Percentiles rank a stretch among this genome's conserved stretches.
Conservation (phyloP, 1,284 basidiomycete species). For the Puccinia hordei region DNA sequence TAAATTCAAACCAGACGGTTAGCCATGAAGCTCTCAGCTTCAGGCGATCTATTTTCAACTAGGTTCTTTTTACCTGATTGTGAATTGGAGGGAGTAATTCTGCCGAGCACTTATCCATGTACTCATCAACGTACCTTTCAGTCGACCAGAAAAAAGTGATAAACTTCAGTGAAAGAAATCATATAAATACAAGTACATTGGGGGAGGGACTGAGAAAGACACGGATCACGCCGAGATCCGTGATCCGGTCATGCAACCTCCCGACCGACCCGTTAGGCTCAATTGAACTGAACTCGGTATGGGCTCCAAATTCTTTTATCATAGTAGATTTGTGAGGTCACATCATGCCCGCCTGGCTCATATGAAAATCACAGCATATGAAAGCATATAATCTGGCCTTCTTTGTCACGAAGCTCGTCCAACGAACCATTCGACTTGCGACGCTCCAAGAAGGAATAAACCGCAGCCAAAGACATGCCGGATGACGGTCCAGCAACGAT, state of each 20-base stretch:
- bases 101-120: neutral
- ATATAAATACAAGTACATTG: too few species aligned
- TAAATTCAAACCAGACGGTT: neutral
- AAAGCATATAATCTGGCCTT: constrained; percentile 53
- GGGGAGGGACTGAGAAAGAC: too few species aligned
- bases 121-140: constrained; percentile 4
- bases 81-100: constrained; percentile 3
- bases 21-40: neutral
- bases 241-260: too few species aligned
- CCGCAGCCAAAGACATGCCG: constrained; percentile 52
- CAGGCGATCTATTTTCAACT: neutral
- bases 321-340: neutral
- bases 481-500: constrained; percentile 53
- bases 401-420: constrained; percentile 49
- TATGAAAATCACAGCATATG: constrained; percentile 54
- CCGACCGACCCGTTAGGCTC: too few species aligned
- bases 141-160: neutral
- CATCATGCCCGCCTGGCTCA: constrained; percentile 52
- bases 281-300: too few species aligned
- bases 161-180: neutral
- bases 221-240: too few species aligned
- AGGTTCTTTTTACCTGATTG: constrained; percentile 4
- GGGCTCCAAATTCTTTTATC: too few species aligned
- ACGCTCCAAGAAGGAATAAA: constrained; percentile 52
- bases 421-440: constrained; percentile 51